These are phyloP conservation scores for Neoboletus brunneissimus DNA, from an alignment of 768 basidiomycete genomes.

Conservation along the genomic window DNA sequence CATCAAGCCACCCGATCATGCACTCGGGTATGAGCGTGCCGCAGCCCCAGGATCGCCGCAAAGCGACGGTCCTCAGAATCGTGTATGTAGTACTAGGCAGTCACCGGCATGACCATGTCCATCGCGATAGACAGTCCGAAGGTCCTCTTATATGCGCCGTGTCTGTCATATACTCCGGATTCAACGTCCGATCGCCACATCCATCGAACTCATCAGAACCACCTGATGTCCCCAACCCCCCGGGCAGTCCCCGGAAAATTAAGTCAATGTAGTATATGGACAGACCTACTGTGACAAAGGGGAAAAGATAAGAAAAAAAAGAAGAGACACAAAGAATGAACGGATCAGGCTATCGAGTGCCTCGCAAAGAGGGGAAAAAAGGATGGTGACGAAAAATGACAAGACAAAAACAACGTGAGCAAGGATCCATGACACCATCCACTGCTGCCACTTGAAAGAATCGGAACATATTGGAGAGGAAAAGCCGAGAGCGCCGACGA, in stretches of 20 bases:
- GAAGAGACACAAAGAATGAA: conserved; percentile 3
- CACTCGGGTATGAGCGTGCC: too few relatives aligned
- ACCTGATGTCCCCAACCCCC: not conserved
- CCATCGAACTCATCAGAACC: not conserved
- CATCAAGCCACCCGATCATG: not conserved
- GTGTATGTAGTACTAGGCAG: too few relatives aligned
- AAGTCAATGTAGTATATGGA: conserved; percentile 25
- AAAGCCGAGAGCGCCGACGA: conserved; percentile 4
- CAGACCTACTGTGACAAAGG: conserved; percentile 24
- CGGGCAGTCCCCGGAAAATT: conserved; percentile 9
- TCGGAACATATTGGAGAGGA: not conserved
- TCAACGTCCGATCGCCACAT: not conserved
- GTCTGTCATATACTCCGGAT: not conserved
- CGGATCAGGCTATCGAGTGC: conserved; percentile 7
- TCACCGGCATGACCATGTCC: not conserved
- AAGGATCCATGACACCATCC: conserved; percentile 4
- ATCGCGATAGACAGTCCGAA: not conserved
- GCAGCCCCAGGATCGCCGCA: too few relatives aligned
- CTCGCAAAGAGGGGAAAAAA: not conserved
- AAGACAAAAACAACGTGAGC: conserved; percentile 1
- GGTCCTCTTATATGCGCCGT: too few relatives aligned
- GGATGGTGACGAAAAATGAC: not conserved
- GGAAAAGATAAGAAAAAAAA: not conserved
- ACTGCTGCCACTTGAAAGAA: not conserved
- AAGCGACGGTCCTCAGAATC: not conserved